Evolutionary conservation across 202 grass and related monocot genomes (phyloP).

Genomic region (Carex sylvatica): DNA sequence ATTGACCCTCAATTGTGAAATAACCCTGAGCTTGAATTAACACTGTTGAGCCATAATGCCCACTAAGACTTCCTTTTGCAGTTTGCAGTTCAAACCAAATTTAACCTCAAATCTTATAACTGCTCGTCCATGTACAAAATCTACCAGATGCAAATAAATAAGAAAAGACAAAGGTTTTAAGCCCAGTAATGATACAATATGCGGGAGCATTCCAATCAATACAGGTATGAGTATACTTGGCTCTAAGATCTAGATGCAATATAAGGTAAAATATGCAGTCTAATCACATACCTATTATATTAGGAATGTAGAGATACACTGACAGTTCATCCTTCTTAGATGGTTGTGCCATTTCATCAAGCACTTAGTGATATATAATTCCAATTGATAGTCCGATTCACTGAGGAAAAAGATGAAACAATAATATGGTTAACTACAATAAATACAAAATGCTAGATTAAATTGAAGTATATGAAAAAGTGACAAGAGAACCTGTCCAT

Average conservation of each 20-base stretch:
- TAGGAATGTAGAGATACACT: slow-evolving; percentile 91
- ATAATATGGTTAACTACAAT: background rate
- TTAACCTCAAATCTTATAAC: background rate
- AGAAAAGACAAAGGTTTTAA: background rate
- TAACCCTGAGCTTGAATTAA: background rate
- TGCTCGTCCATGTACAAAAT: background rate
- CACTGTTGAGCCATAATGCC: background rate
- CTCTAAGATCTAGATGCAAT: background rate
- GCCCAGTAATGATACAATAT: background rate
- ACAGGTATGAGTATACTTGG: slow-evolving; percentile 3
- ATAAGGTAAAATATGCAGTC: background rate
- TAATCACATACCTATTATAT: slow-evolving; percentile 59
- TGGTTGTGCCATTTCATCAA: slow-evolving; percentile 36
- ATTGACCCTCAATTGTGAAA: background rate
- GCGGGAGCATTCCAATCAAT: background rate
- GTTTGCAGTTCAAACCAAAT: slow-evolving; percentile 1
- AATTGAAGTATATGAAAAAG: background rate
- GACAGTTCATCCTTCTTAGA: slow-evolving; percentile 33
- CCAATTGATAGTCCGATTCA: slow-evolving; percentile 6
- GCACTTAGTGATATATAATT: background rate
- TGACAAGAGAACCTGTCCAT: background rate
- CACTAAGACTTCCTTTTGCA: background rate
- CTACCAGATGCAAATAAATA: background rate
- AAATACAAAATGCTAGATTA: background rate
- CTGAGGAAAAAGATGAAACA: background rate